Evolutionary conservation across 164 flowering plant genomes (phyloP).

Genomic region (Taxillus chinensis): DNA sequence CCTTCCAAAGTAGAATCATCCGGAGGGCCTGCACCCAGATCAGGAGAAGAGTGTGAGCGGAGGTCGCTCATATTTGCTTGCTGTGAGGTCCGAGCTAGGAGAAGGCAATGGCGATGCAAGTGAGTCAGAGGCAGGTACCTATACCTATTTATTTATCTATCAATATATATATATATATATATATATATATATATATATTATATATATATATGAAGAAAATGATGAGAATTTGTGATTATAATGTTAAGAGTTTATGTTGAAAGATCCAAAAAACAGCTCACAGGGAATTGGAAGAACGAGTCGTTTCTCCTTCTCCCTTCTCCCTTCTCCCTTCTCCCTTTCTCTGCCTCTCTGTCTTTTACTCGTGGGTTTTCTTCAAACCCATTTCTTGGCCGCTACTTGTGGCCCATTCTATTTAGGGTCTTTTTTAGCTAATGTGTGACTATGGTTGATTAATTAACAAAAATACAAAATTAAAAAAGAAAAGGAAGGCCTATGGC

Average conservation of each 20-base stretch:
- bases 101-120: not conserved
- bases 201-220: not conserved
- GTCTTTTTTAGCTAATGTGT: too few relatives aligned
- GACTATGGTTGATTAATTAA: too few relatives aligned
- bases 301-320: conserved; percentile 12
- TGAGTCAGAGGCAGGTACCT: not conserved
- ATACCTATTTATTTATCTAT: not conserved
- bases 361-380: not conserved
- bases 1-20: conserved; percentile 29
- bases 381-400: not conserved
- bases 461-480: too few relatives aligned
- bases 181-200: too few relatives aligned
- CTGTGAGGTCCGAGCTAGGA: not conserved
- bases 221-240: not conserved
- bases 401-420: not conserved
- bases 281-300: conserved; percentile 11
- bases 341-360: not conserved
- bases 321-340: not conserved
- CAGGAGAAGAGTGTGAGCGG: conserved; percentile 31
- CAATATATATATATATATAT: too few relatives aligned
- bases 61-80: conserved; percentile 12
- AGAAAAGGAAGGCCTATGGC: not conserved
- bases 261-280: conserved; percentile 16
- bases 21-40: conserved; percentile 7
- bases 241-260: not conserved